Conservation (phyloP, 441 rosid genomes). For the Pelargonium fulgidum region DNA sequence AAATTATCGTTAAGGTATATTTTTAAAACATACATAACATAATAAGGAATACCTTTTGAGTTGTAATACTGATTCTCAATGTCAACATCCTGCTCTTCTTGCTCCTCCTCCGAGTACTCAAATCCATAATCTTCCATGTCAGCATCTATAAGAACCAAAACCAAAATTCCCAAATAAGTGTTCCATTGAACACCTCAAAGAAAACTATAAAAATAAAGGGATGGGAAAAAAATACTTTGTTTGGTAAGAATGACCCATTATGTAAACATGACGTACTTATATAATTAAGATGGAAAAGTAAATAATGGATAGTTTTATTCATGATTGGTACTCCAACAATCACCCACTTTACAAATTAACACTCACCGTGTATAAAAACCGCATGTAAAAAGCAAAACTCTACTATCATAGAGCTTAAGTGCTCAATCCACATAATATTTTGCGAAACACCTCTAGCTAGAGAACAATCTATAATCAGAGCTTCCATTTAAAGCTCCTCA, state of each 20-base stretch:
- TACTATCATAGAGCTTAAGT: too few relatives aligned
- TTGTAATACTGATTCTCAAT: slow-evolving; percentile 95
- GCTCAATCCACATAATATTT: background rate
- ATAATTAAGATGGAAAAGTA: background rate
- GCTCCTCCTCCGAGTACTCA: slow-evolving; percentile 97
- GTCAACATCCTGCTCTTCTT: slow-evolving; percentile 94
- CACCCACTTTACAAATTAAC: too few relatives aligned
- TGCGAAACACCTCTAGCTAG: background rate
- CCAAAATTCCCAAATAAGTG: background rate
- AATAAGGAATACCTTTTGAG: slow-evolving; percentile 50
- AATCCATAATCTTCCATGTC: slow-evolving; percentile 99
- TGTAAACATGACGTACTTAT: background rate
- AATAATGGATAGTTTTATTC: background rate
- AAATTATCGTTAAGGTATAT: background rate
- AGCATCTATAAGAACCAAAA: slow-evolving; percentile 46
- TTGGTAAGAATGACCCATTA: background rate
- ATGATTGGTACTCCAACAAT: background rate
- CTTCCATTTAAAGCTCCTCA: background rate
- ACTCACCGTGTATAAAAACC: background rate
- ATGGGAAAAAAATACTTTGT: background rate
- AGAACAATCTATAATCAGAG: too few relatives aligned
- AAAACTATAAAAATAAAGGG: background rate
- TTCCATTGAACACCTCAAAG: background rate
- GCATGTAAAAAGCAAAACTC: background rate
- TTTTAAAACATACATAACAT: too few relatives aligned